Base-by-base conservation (phyloP, 2,329 filamentous ascomycete genomes). In the Colletotrichum somersetense region DNA sequence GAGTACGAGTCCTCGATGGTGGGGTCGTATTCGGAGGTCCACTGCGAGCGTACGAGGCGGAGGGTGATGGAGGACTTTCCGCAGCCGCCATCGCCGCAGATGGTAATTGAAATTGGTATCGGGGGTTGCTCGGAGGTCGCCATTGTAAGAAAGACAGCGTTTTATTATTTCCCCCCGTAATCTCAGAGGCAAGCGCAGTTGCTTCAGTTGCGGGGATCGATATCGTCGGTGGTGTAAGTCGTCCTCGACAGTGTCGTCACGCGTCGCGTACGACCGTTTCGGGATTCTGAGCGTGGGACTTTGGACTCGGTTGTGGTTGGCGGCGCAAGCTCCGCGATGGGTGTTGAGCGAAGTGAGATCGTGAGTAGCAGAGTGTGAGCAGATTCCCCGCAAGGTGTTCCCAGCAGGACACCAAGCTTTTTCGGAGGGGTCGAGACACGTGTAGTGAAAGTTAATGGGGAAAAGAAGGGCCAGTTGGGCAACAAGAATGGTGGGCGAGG, bases 51-150 rank as follows among this genome's bases (percentile, higher is more conserved):
- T 66, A 96, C 93, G 53, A 96, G 89, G 64, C 93, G 92, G 72
- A 96, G 85, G 20, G 93, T 96, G 79, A 96, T 95, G 75, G 92
- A 94, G 2, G 92, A 95, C 84, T 96, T 96, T 78, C 92, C 92
- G 80, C 92, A 94, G 73, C 93, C 93, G 78, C 93, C 93, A 80
- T 96, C 93, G 79, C 93, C 93, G 83, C 93, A 96, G 81, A 96
- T 93, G 69, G 93, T 96, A 79, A 96, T 94, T 75, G 91, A 87
- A 78, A 92, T 91, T 73, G 89, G 89, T 23, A 89, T 82, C 0
- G 88, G 85, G 12, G 81, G 80, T 67, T 82, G 81, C 67, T 79
- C 77, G 44, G 73, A 71, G 52, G 56, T 71, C 26, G 65, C 67
- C 66, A 67, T 69, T 72, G 65, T 20, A 40, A 14, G 26, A 5